Conservation (phyloP, 2,329 filamentous ascomycete species). For the Pseudogymnoascus sp. region DNA sequence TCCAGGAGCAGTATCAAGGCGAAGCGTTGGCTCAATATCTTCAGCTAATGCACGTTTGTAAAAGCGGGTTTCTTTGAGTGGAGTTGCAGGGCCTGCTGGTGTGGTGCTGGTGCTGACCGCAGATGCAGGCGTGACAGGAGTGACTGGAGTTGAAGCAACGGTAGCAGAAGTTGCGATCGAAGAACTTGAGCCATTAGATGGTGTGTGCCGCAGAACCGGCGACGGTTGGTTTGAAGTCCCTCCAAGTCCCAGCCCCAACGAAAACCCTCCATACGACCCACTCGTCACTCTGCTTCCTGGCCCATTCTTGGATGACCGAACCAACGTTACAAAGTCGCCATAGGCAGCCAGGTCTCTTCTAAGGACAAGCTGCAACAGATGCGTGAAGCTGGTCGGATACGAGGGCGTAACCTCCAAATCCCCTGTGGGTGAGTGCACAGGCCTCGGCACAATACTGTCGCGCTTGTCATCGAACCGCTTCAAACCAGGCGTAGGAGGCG, state of each 20-base stretch:
- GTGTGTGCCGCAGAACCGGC: constrained; percentile 32
- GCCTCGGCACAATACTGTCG: constrained; percentile 35
- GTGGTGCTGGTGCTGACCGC: constrained; percentile 39
- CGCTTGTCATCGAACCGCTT: constrained; percentile 58
- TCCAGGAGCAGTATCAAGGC: constrained; percentile 81
- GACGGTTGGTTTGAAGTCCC: constrained; percentile 32
- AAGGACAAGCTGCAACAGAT: constrained; percentile 76
- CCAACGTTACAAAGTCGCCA: constrained; percentile 74
- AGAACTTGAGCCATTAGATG: constrained; percentile 53
- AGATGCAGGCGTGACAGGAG: constrained; percentile 51
- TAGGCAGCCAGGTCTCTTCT: constrained; percentile 75
- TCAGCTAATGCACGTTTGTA: constrained; percentile 85
- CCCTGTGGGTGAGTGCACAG: constrained; percentile 21
- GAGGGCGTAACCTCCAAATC: constrained; percentile 44
- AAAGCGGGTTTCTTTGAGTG: constrained; percentile 84
- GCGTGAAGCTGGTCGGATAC: constrained; percentile 65
- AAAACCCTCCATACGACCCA: constrained; percentile 58
- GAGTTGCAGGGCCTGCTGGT: constrained; percentile 40
- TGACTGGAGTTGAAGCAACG: constrained; percentile 48
- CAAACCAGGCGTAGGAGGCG: constrained; percentile 68
- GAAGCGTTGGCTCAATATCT: constrained; percentile 89
- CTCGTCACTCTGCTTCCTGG: constrained; percentile 61
- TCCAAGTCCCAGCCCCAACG: constrained; percentile 36
- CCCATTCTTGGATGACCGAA: constrained; percentile 58
- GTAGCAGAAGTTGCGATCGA: constrained; percentile 48